Evolutionary conservation across 805 yeast species (phyloP), one percentile per base, ranked within the genome.

Genomic region (Metschnikowia bowlesiae): DNA sequence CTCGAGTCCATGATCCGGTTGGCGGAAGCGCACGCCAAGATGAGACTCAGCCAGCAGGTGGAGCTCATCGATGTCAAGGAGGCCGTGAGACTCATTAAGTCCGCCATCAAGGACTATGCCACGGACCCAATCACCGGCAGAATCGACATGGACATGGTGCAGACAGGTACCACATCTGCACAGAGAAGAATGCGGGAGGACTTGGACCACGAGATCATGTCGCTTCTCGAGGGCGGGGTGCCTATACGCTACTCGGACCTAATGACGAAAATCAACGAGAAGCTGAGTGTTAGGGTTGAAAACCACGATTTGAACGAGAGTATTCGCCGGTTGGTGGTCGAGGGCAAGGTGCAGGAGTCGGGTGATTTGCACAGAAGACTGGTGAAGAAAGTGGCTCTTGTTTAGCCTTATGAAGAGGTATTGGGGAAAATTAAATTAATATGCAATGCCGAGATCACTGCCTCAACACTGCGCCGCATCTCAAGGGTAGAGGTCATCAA

Each of bases 81-180:
- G 66, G 96, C 98, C 0, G 97, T 91, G 2, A 80, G 99, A 57
- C 75, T 94, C 57, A 94, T 92, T 64, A 84, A 87, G 60, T 81
- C 96, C 3, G 99, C 99, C 11, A 88, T 94, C 57, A 94, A 94
- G 66, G 98, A 94, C 56, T 94, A 94, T 66, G 99, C 99, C 13
- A 94, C 97, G 2, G 99, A 94, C 71, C 99, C 99, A 26, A 75
- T 85, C 34, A 92, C 99, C 0, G 99, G 99, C 31, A 81, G 94
- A 61, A 94, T 94, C 57, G 99, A 94, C 65, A 90, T 94, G 97
- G 97, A 90, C 66, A 75, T 94, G 65, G 91, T 94, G 30, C 97
- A 92, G 70, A 94, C 98, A 0, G 99, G 98, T 44, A 90, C 91
- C 43, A 87, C 97, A 0, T 78, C 88, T 1, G 88, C 92, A 3